phyloP scores from a whole-genome alignment of 441 rosid species.

The Rhodomyrtus psidioides region DNA sequence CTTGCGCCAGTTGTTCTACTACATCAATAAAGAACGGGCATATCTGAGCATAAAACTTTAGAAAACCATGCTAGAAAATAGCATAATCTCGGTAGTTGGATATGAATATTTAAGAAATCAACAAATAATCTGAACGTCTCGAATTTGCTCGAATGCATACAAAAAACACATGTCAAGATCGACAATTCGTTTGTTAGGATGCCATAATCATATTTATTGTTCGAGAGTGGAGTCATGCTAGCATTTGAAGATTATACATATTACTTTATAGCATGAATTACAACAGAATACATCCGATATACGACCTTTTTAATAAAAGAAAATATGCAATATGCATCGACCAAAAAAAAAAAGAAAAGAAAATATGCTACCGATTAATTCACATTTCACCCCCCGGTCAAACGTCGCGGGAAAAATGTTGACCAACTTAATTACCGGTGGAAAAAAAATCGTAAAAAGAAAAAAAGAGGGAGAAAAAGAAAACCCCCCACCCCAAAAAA shows the following conservation, averaged over 20 bases:
- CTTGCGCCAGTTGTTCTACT: too few relatives aligned
- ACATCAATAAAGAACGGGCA: not conserved
- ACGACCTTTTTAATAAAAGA: not conserved
- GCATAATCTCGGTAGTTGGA: not conserved
- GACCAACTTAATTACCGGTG: not conserved
- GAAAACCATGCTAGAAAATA: not conserved
- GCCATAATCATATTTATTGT: not conserved
- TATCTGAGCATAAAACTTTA: not conserved
- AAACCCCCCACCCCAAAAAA: not conserved
- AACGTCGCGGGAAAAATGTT: not conserved
- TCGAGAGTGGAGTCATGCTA: rapidly evolving
- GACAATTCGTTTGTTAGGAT: rapidly evolving
- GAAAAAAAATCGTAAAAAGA: not conserved
- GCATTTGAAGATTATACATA: not conserved
- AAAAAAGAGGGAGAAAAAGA: not conserved
- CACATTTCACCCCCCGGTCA: not conserved
- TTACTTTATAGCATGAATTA: not conserved
- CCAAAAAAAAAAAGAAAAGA: not conserved
- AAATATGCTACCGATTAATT: not conserved
- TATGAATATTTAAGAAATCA: not conserved
- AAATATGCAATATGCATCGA: not conserved
- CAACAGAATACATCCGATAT: too few relatives aligned
- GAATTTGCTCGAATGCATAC: not conserved
- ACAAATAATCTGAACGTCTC: not conserved
- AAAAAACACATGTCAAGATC: not conserved